A percentile compares a stretch with the other conserved stretches of the same genome.
Evolutionary conservation across 2,329 filamentous ascomycete genomes (phyloP).

Genomic region (Calycina marina): DNA sequence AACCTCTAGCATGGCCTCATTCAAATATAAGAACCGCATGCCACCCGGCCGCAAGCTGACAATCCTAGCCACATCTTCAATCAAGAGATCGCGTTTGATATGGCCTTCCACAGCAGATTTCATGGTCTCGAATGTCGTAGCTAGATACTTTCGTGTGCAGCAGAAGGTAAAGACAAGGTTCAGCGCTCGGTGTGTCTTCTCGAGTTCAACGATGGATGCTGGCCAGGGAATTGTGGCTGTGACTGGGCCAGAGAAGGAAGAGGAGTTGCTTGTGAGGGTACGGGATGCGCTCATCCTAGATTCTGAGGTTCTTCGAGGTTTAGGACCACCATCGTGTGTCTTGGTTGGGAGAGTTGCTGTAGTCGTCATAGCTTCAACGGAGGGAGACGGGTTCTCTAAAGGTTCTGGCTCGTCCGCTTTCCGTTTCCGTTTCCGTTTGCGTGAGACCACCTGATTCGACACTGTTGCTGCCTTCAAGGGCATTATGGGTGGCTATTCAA

Average conservation of each 20-base stretch:
- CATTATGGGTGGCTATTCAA: too few species aligned
- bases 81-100: slow-evolving; percentile 50
- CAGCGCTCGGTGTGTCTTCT: slow-evolving; percentile 66
- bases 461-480: slow-evolving; percentile 25
- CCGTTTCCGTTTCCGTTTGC: slow-evolving; percentile 26
- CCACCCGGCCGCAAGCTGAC: slow-evolving; percentile 62
- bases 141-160: slow-evolving; percentile 79
- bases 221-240: slow-evolving; percentile 44
- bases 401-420: slow-evolving; percentile 13
- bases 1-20: slow-evolving; percentile 69
- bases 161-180: slow-evolving; percentile 94
- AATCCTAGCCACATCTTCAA: slow-evolving; percentile 74
- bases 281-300: slow-evolving; percentile 11
- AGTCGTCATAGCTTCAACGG: slow-evolving; percentile 15
- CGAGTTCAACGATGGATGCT: slow-evolving; percentile 53
- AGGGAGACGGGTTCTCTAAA: background rate
- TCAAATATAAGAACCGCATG: slow-evolving; percentile 74
- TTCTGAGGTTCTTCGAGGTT: slow-evolving; percentile 32
- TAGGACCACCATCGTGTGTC: slow-evolving; percentile 34
- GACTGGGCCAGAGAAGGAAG: slow-evolving; percentile 13
- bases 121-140: slow-evolving; percentile 84
- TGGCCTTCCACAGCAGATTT: slow-evolving; percentile 73
- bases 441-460: slow-evolving; percentile 26
- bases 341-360: slow-evolving; percentile 38
- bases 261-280: slow-evolving; percentile 12